Percentiles rank a stretch among this genome's conserved stretches.
Conservation (phyloP, 148 eudicot species). For the Cornus kousa region DNA sequence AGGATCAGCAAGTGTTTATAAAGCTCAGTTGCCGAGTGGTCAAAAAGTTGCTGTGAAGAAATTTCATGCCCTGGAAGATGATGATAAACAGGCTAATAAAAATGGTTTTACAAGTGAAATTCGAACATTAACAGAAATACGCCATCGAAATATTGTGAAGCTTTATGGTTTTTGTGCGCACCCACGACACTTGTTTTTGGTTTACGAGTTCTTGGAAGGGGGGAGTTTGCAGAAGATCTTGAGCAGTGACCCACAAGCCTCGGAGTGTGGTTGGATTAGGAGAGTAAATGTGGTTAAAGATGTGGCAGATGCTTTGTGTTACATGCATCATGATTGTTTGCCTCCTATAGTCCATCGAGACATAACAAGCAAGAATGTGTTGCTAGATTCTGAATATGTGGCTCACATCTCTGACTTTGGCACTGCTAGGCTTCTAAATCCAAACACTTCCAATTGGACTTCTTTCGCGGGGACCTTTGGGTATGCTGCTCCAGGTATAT, state of each 20-base stretch:
- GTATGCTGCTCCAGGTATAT: slow-evolving; percentile 29
- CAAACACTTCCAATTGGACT: slow-evolving; percentile 1
- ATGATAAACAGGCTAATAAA: too few species aligned
- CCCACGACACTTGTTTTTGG: not conserved
- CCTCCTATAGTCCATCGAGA: slow-evolving; percentile 21
- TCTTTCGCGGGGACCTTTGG: slow-evolving; percentile 31
- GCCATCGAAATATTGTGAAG: slow-evolving; percentile 15
- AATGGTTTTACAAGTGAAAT: not conserved
- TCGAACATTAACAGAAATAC: not conserved
- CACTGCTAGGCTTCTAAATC: slow-evolving; percentile 24
- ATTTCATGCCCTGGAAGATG: too few species aligned
- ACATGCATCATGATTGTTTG: slow-evolving; percentile 24
- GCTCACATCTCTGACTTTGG: slow-evolving; percentile 29
- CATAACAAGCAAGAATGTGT: not conserved
- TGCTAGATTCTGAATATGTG: slow-evolving; percentile 19
- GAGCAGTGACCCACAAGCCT: not conserved
- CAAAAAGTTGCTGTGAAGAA: too few species aligned
- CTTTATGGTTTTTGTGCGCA: slow-evolving; percentile 17
- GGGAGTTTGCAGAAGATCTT: slow-evolving; percentile 8
- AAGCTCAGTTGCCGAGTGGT: not conserved
- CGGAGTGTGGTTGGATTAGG: slow-evolving; percentile 7
- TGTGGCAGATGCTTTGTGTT: slow-evolving; percentile 7
- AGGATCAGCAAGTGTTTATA: slow-evolving; percentile 13
- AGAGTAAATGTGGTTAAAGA: not conserved
- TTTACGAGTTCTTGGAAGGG: not conserved